These are phyloP conservation scores for Pezicula rhizophila DNA, from an alignment of 2,329 filamentous ascomycete species.

Conservation along the genomic window DNA sequence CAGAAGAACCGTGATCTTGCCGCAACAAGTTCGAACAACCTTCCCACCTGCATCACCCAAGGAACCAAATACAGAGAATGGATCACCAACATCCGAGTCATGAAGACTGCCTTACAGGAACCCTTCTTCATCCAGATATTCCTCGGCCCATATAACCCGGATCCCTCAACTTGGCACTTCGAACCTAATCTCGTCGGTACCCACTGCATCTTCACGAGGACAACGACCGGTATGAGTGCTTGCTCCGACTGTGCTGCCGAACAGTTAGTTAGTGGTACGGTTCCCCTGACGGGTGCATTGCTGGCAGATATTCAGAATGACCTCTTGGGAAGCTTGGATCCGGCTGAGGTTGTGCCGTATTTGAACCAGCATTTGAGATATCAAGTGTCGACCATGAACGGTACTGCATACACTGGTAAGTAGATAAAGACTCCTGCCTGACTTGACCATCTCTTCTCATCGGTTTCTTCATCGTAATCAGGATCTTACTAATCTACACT, in stretches of 20 bases:
- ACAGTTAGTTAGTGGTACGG: conserved; percentile 31
- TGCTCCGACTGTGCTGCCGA: conserved; percentile 15
- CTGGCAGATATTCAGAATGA: conserved; percentile 22
- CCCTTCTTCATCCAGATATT: conserved; percentile 66
- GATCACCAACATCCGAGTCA: conserved; percentile 59
- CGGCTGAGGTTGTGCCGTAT: conserved; percentile 18
- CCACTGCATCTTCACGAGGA: conserved; percentile 31
- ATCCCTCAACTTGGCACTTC: conserved; percentile 20
- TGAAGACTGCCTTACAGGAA: conserved; percentile 52
- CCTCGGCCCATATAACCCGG: conserved; percentile 38
- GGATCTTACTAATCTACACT: no score
- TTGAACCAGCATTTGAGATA: conserved; percentile 21
- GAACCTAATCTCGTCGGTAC: conserved; percentile 24
- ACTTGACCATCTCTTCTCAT: no score
- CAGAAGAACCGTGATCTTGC: not conserved
- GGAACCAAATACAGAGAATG: conserved; percentile 52
- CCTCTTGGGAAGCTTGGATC: conserved; percentile 26
- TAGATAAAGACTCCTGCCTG: no score
- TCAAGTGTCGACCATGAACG: conserved; percentile 16
- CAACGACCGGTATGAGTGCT: conserved; percentile 1
- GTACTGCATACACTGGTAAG: conserved; percentile 3
- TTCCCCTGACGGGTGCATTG: conserved; percentile 38
- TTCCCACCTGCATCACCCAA: not conserved
- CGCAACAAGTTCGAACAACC: not conserved
- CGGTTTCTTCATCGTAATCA: no score